Evolutionary conservation across 2,329 filamentous ascomycete species (phyloP), one percentile per base, ranked within the genome.

Genomic region (Fusarium sp.): DNA sequence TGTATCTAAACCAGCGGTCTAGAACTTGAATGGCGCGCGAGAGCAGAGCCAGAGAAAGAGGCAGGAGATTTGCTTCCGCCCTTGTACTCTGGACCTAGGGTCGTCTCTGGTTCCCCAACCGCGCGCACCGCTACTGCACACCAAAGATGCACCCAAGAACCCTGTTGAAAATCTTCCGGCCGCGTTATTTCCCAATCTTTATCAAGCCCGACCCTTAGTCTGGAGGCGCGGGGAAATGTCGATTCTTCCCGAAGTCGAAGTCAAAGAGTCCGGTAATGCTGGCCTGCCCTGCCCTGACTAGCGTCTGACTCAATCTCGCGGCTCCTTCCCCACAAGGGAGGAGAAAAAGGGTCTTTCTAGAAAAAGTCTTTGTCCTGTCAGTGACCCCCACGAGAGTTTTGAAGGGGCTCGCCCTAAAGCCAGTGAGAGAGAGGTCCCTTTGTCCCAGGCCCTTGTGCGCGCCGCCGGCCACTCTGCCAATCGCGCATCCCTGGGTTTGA

Each of bases 311-410:
- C 59, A 56, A 60, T 56, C 44, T 58, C 7, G 18, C 31, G 23
- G 23, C 23, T 23, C 23, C 23, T 23, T 36, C 46, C 27, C 31
- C 31, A 52, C 34, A 52, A 39, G 30, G 31, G 18, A 36, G 28
- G 30, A n/a, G 53, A 58, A 54, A 52, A 63, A 51, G 53, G 47
- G 51, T 71, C 46, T 71, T 58, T 70, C 68, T 71, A 62, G 67
- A 71, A 68, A 48, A 58, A 59, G 59, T 68, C 66, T 59, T 70
- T 48, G 47, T 57, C 27, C 62, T 70, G 56, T 54, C 44, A 67
- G 53, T 56, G 52, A 44, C 47, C 46, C 15, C 41, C 46, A 50
- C 47, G 47, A 23, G 23, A 23, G 23, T 23, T 23, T 23, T 23
- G 23, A 23, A 23, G 23, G 23, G 23, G 23, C 23, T 23, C 23